phyloP scores from a whole-genome alignment of 129 eudicot genomes.

The Mikania micrantha region DNA sequence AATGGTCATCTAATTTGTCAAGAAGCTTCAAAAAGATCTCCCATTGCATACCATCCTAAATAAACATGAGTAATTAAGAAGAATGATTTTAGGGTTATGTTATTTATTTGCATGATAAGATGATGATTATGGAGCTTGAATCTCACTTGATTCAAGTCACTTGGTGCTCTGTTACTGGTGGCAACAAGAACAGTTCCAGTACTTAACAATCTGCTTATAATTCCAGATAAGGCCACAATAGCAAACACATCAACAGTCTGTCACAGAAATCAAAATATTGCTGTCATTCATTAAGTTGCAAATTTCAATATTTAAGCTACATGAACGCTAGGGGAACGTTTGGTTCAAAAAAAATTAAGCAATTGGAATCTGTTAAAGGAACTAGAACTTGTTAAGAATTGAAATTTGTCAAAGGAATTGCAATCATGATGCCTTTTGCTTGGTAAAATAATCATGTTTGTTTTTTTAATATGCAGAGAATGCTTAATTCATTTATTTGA shows the following conservation, averaged over 20 bases:
- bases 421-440: not conserved
- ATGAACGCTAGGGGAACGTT: not conserved
- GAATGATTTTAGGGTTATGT: not conserved
- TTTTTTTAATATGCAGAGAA: not conserved
- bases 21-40: conserved; percentile 71
- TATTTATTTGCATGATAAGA: not conserved
- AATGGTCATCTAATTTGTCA: conserved; percentile 71
- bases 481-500: not conserved
- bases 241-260: conserved; percentile 99
- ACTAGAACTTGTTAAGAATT: not conserved
- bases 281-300: conserved; percentile 2
- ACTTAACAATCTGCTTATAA: conserved; percentile 81
- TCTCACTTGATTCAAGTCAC: conserved; percentile 81
- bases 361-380: not conserved
- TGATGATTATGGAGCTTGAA: not conserved
- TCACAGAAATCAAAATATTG: conserved; percentile 19
- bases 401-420: too few species aligned
- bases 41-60: conserved; percentile 98
- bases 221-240: conserved; percentile 94
- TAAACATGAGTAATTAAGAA: not conserved
- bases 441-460: too few species aligned
- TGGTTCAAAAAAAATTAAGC: not conserved
- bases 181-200: conserved; percentile 98
- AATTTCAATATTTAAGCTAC: not conserved
- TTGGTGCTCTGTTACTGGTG: conserved; percentile 95